A percentile compares a stretch with the other conserved stretches of the same genome.
Conservation (phyloP, 2,329 filamentous ascomycete genomes). For the Coniochaeta sp. region DNA sequence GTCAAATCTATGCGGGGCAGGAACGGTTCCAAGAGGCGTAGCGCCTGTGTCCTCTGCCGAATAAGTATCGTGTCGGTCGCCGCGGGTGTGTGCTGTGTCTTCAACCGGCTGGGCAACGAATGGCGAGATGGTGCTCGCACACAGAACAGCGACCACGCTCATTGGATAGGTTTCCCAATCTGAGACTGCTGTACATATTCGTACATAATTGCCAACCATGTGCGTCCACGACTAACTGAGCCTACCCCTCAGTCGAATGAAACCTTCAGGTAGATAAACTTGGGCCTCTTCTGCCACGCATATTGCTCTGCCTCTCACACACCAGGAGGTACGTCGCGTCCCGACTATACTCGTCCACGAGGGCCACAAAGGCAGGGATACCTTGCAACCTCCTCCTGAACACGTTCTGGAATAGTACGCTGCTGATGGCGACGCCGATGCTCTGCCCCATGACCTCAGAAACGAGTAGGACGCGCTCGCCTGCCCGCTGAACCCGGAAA, state of each 20-base stretch:
- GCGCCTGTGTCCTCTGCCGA: not conserved
- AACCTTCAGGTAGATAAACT: no score
- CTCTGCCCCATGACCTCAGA: constrained; percentile 55
- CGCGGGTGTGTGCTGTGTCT: not conserved
- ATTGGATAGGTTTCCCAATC: no score
- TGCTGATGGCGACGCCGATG: constrained; percentile 59
- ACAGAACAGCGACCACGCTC: no score
- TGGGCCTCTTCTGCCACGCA: no score
- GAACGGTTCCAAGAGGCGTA: not conserved
- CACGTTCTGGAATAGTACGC: constrained; percentile 63
- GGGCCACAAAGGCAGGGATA: constrained; percentile 36
- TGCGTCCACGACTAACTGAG: no score
- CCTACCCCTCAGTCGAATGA: no score
- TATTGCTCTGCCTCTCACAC: no score
- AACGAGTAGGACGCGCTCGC: constrained; percentile 62
- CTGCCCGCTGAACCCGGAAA: constrained; percentile 39
- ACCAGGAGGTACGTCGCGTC: no score
- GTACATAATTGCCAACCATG: no score
- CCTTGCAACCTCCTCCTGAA: constrained; percentile 43
- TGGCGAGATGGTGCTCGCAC: no score
- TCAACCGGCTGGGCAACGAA: not conserved
- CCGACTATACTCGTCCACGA: constrained; percentile 37
- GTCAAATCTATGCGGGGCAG: not conserved
- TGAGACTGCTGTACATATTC: no score
- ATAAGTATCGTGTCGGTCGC: not conserved